A percentile compares a stretch with the other conserved stretches of the same genome.
These are phyloP conservation scores for Carex kokanica DNA, from an alignment of 176 grass and related monocot genomes.

Conservation along the genomic window DNA sequence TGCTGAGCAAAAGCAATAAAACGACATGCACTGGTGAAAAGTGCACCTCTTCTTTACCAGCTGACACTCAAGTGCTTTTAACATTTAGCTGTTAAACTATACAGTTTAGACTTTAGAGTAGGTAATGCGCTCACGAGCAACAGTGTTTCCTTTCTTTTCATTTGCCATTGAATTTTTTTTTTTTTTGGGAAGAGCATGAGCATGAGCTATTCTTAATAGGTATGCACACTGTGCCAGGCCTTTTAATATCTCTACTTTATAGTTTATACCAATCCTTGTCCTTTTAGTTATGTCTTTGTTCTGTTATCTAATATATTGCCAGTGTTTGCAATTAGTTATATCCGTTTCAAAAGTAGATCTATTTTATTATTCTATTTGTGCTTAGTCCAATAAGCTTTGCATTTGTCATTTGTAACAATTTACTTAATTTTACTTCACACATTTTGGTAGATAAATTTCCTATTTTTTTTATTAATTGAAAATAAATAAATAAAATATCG, in stretches of 20 bases:
- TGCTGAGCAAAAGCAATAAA: neutral
- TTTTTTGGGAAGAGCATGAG: neutral
- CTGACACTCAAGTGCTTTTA: neutral
- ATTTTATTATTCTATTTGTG: no score
- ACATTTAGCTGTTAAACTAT: neutral
- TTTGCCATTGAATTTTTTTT: neutral
- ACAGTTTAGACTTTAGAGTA: neutral
- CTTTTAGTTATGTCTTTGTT: neutral
- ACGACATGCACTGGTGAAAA: conserved; percentile 11
- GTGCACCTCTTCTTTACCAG: neutral
- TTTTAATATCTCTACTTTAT: neutral
- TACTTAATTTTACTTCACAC: no score
- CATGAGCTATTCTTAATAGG: neutral
- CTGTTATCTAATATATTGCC: neutral
- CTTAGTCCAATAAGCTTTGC: no score
- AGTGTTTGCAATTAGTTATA: neutral
- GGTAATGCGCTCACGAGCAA: conserved; percentile 9
- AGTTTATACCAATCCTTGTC: neutral
- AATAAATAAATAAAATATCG: no score
- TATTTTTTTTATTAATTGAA: no score
- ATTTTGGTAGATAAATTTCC: no score
- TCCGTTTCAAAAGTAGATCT: no score
- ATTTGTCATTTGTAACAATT: no score
- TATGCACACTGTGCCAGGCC: neutral
- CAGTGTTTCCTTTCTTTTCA: neutral